These are phyloP conservation scores for Trichoderma cornu-damae DNA, from an alignment of 2,329 filamentous ascomycete genomes.

Conservation along the genomic window DNA sequence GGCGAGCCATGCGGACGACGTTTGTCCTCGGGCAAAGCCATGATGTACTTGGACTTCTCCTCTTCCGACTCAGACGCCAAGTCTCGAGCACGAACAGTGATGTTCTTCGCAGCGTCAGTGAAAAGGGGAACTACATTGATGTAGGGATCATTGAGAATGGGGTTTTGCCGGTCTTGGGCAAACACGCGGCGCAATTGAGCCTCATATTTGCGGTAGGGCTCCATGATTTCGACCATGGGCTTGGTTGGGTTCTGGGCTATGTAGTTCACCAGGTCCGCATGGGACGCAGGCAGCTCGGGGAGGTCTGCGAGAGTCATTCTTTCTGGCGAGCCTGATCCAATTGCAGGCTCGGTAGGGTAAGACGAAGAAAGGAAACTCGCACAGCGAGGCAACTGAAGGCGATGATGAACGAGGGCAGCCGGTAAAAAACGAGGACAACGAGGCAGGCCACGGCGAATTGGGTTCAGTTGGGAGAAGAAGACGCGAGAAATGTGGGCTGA, in stretches of 20 bases:
- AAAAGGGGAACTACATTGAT: constrained; percentile 66
- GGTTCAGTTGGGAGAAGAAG: background rate
- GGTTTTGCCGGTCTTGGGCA: constrained; percentile 61
- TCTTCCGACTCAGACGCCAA: constrained; percentile 52
- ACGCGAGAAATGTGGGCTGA: background rate
- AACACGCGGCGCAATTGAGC: constrained; percentile 60
- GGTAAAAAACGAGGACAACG: background rate
- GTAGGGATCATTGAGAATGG: constrained; percentile 49
- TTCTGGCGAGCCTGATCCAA: constrained; percentile 17
- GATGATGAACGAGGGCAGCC: background rate
- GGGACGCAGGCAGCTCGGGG: constrained; percentile 44
- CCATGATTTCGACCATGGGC: constrained; percentile 53
- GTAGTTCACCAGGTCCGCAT: constrained; percentile 45
- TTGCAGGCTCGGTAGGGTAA: background rate
- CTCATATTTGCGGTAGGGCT: constrained; percentile 65
- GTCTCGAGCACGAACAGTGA: constrained; percentile 60
- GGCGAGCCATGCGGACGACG: constrained; percentile 58
- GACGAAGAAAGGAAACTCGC: background rate
- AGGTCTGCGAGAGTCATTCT: constrained; percentile 37
- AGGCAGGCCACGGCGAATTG: background rate
- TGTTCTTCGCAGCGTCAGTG: constrained; percentile 47
- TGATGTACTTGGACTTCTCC: constrained; percentile 62
- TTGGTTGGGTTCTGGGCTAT: constrained; percentile 50
- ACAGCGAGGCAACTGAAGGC: background rate
- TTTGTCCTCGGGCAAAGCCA: constrained; percentile 57